Conservation (phyloP, 495 filamentous ascomycete genomes). For the Neurospora sp. region DNA sequence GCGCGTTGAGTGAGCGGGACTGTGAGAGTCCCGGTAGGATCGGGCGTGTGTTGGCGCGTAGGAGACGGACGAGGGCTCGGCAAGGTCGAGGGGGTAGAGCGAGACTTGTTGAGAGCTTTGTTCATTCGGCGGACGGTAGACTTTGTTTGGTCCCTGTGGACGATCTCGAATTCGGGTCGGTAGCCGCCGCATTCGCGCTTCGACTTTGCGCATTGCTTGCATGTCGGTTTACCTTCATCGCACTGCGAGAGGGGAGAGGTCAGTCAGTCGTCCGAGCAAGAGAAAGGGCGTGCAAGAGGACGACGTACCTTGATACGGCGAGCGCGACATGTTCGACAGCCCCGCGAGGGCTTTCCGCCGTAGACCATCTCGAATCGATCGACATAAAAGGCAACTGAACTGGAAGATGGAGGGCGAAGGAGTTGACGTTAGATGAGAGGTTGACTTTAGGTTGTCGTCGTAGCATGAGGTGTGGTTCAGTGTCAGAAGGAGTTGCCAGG, state of each 20-base stretch:
- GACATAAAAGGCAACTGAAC: slow-evolving; percentile 1
- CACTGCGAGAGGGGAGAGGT: slow-evolving; percentile 34
- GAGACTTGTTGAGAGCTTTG: slow-evolving; percentile 10
- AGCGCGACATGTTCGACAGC: slow-evolving; percentile 59
- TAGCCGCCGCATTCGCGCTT: slow-evolving; percentile 59
- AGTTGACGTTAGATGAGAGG: background rate
- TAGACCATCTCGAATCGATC: slow-evolving; percentile 49
- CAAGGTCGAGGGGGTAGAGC: slow-evolving; percentile 1
- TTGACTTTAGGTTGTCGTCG: background rate
- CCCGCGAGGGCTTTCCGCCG: slow-evolving; percentile 61
- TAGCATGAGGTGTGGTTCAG: background rate
- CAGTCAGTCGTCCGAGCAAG: background rate
- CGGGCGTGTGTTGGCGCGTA: background rate
- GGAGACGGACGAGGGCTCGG: slow-evolving; percentile 1
- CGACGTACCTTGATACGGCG: slow-evolving; percentile 58
- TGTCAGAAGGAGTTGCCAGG: background rate
- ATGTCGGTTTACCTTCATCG: slow-evolving; percentile 57
- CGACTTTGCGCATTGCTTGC: slow-evolving; percentile 57
- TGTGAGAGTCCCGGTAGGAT: slow-evolving; percentile 12
- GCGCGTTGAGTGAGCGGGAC: slow-evolving; percentile 39
- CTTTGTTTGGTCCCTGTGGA: slow-evolving; percentile 54
- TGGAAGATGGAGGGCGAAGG: background rate
- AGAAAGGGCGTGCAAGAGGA: background rate
- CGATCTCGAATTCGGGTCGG: slow-evolving; percentile 55
- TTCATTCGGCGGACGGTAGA: slow-evolving; percentile 43